Evolutionary conservation across 306 rosid genomes (phyloP).

Genomic region (Rosa multiflora): DNA sequence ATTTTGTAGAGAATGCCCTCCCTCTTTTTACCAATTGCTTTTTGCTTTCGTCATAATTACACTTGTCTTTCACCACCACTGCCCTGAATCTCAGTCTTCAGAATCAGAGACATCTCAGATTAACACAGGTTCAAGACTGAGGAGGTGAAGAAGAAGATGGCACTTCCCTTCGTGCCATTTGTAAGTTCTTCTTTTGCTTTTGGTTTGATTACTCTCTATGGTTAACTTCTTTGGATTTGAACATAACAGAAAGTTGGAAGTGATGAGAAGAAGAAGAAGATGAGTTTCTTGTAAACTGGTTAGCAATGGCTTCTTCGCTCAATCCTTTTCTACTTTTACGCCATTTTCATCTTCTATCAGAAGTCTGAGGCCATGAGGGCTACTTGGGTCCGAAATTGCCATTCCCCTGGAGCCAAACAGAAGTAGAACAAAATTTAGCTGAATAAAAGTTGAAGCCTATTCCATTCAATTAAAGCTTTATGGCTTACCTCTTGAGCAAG

Average conservation of each 20-base stretch:
- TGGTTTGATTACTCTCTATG: not conserved
- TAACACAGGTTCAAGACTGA: not conserved
- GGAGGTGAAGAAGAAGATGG: not conserved
- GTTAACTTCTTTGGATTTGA: not conserved
- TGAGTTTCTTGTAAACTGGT: not conserved
- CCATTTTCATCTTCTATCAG: too few species aligned
- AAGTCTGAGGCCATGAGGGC: too few species aligned
- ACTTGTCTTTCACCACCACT: slow-evolving; percentile 54
- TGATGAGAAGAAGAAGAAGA: slow-evolving; percentile 2
- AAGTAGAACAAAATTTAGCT: too few species aligned
- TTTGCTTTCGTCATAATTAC: slow-evolving; percentile 61
- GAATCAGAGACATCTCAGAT: not conserved
- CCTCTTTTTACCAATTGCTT: slow-evolving; percentile 50
- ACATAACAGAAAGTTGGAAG: not conserved
- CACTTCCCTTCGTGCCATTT: not conserved
- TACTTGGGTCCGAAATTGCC: too few species aligned
- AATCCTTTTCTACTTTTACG: not conserved
- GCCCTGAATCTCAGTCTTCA: not conserved
- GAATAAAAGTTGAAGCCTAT: not conserved
- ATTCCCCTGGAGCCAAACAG: too few species aligned
- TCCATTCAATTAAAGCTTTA: not conserved
- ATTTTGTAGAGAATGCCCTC: slow-evolving; percentile 88
- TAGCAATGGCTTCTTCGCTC: slow-evolving; percentile 24
- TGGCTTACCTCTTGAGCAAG: slow-evolving; percentile 69
- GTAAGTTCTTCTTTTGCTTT: not conserved